Base-by-base conservation (phyloP, 306 rosid genomes). In the Trichosanthes cucumerina region DNA sequence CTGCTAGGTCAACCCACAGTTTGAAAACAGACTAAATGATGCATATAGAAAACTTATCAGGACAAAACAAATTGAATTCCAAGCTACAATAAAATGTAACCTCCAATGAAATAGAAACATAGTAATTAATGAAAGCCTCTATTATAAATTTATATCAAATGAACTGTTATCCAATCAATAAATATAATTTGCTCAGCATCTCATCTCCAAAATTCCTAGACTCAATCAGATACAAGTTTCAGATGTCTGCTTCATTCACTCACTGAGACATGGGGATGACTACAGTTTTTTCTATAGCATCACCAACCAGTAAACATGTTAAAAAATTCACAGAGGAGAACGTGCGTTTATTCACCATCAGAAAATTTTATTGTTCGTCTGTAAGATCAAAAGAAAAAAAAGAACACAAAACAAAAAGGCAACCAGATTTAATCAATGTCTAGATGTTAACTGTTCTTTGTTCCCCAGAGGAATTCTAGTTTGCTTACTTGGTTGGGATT, bases 401-500 rank as follows among this genome's bases (percentile, higher is more conserved):
- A 14, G 0, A 5, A 62, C 73, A 76, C 10, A 79, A 8, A 66
- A 60, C 49, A 43, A 64, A 7, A 60, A 2, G 11, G 58, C 39
- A 58, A 47, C 21, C n/a, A 33, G 26, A 47, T 77, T 66, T 43
- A 58, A 79, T 88, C 87, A 87, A 59, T 88, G 90, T 86, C 92
- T 79, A 76, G 82, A 76, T 58, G 93, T 79, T 81, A 91, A 90
- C 82, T 80, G 89, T 82, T 92, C 91, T 78, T 88, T 81, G 71
- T 81, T 86, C 80, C 91, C 90, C 7, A 88, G 57, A 70, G 90
- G 88, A 76, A 87, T 79, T 56, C 88, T 75, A 78, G 86, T 63
- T 68, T 75, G 80, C 78, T 81, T 76, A 83, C 86, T 82, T 78
- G 86, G 68, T 81, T 82, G 90, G 70, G 88, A 80, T 14, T 85